These are phyloP conservation scores for Mucor circinelloides DNA, from an alignment of 371 early-diverging fungal genomes.

Conservation along the genomic window DNA sequence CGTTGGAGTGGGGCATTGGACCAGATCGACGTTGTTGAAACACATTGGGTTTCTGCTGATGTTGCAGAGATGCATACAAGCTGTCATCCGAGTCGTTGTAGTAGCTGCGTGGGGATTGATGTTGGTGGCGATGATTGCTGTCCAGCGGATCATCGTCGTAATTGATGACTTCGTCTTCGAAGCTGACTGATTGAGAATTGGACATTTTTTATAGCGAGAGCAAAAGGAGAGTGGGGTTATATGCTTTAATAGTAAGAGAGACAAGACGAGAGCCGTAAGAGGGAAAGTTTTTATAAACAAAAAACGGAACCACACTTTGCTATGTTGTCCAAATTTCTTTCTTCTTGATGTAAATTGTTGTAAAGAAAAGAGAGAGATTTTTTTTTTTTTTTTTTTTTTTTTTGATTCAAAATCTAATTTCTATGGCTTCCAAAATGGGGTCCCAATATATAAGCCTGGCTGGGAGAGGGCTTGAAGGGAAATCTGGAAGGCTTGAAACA, in stretches of 20 bases:
- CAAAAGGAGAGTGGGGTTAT: background rate
- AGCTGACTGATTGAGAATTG: constrained; percentile 22
- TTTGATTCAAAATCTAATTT: background rate
- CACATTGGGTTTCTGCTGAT: background rate
- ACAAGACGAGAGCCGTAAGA: constrained; percentile 4
- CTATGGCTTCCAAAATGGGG: background rate
- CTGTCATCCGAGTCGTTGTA: constrained; percentile 14
- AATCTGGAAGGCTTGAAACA: background rate
- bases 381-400: background rate
- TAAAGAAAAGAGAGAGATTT: background rate
- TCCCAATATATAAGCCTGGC: background rate
- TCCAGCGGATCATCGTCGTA: constrained; percentile 31
- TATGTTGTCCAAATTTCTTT: background rate
- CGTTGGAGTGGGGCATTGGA: constrained; percentile 16
- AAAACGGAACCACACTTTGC: constrained; percentile 4
- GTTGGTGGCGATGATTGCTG: background rate
- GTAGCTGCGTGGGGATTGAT: background rate
- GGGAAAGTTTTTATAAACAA: constrained; percentile 5
- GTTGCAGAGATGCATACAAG: constrained; percentile 7
- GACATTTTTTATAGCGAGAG: constrained; percentile 13
- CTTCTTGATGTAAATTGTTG: background rate
- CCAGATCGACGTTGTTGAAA: constrained; percentile 15
- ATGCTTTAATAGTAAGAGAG: background rate
- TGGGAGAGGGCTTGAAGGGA: background rate
- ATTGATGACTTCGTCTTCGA: constrained; percentile 22